Conservation (phyloP, 2,329 filamentous ascomycete genomes). For the Didymella pinodella region DNA sequence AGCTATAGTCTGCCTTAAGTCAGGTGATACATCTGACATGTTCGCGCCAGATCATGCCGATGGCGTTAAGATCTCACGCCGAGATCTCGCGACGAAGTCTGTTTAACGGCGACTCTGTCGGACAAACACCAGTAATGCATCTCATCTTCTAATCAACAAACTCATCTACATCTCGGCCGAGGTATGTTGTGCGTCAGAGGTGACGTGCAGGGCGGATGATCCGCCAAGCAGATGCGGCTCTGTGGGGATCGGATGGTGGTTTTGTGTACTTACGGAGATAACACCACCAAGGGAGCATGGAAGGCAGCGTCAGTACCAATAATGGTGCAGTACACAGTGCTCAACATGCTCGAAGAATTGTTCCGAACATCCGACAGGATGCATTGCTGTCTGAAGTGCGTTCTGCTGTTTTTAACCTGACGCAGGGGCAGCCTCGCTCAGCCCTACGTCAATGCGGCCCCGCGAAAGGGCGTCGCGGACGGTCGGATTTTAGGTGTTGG, state of each 20-base stretch:
- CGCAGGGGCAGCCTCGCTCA: not conserved
- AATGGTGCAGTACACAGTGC: not conserved
- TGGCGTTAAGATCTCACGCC: not conserved
- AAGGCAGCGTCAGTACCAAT: not conserved
- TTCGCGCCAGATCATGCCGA: not conserved
- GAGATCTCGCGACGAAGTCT: not conserved
- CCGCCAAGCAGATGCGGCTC: slow-evolving; percentile 14
- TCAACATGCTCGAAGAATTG: not conserved
- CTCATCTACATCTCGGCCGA: slow-evolving; percentile 12
- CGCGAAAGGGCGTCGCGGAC: slow-evolving; percentile 1
- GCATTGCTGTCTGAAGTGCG: not conserved
- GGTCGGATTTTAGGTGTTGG: slow-evolving; percentile 12
- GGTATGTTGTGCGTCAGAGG: not conserved
- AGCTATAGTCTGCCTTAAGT: not conserved
- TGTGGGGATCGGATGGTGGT: slow-evolving; percentile 1
- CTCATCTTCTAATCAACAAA: not conserved
- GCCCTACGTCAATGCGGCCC: not conserved
- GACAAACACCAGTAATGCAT: not conserved
- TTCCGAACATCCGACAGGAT: not conserved
- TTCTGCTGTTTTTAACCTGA: not conserved
- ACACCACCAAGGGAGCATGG: not conserved
- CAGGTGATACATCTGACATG: not conserved
- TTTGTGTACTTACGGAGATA: slow-evolving; percentile 6
- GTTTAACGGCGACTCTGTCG: not conserved
- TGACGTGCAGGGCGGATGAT: slow-evolving; percentile 13